Conservation (phyloP, 2,329 filamentous ascomycete species). For the Diaporthe ampelina region DNA sequence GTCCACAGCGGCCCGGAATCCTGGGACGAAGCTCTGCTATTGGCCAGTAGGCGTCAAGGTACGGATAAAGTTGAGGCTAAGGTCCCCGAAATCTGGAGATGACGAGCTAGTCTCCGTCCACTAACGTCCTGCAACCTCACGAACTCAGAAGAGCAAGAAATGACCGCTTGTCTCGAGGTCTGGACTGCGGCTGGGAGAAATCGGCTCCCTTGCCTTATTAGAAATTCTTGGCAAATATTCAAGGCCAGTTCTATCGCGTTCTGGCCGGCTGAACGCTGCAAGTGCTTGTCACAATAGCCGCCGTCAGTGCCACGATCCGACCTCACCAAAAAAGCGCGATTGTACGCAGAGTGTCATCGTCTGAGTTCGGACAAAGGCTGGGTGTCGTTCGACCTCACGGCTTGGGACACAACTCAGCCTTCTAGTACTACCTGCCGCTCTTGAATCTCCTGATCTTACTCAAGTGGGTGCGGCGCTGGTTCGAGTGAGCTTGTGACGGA, state of each 20-base stretch:
- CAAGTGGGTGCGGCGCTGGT: conserved; percentile 4
- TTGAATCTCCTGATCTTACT: not conserved
- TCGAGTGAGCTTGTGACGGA: conserved; percentile 19
- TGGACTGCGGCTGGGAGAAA: conserved; percentile 24
- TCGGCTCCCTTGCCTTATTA: conserved; percentile 16
- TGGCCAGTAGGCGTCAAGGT: conserved; percentile 1
- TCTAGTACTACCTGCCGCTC: not conserved
- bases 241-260: conserved; percentile 24
- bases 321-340: conserved; percentile 22
- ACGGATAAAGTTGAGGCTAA: conserved; percentile 23
- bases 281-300: conserved; percentile 21
- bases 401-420: not conserved
- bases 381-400: not conserved
- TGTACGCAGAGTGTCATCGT: not conserved
- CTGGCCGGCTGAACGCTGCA: conserved; percentile 31
- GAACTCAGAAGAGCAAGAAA: not conserved
- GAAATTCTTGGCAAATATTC: conserved; percentile 13
- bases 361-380: not conserved
- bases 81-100: conserved; percentile 17
- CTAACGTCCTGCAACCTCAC: conserved; percentile 6
- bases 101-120: conserved; percentile 18
- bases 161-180: conserved; percentile 1
- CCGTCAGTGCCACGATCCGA: conserved; percentile 7
- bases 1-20: not conserved
- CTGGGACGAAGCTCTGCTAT: not conserved